Base-by-base conservation (phyloP, 805 yeast genomes). In the Teunomyces panamensis region DNA sequence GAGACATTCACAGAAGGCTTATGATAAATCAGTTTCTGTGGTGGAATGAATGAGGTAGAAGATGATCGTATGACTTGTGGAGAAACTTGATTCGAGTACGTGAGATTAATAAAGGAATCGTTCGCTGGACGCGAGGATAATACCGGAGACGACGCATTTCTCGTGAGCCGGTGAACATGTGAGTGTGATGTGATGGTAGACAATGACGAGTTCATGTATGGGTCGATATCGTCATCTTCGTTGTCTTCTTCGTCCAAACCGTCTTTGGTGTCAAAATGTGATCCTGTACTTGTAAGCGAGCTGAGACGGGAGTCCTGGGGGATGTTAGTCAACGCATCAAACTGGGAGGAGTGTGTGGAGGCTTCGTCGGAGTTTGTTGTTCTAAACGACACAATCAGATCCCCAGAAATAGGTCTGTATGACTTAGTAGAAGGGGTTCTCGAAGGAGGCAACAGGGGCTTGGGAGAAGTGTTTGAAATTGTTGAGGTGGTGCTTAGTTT, bases 341-440 rank as follows among this genome's bases (percentile, higher is more conserved):
- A 69, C 20, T 64, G 71, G 13, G 65, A 59, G 16, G 66, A 61
- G 10, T 52, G 54, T 17, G 66, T 62, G 26, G 61, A 56, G 11
- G 56, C 59, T 16, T 71, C 75, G 47, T 71, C 76, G 3, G 72
- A 67, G 41, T 54, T 57, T 28, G 60, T 59, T 11, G 69, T 60
- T 24, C 64, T 72, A 5, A 63, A 53, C 4, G 73, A 67, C 5
- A 58, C 47, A 27, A 62, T 58, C 3, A 73, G 67, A 17, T 66
- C 71, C 3, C 68, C 68, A 9, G 73, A 67, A 4, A 49, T 49
- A 1, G 74, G 73, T 34, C 73, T 45, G 27, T 39, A 9, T 5
- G 28, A 11, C 2, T 28, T 35, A 4, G 39, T 16, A 4, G 42
- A 14, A n/a, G 34, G 29, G 26, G 30, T 30, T 35, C 30, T 34